These are phyloP conservation scores for Trichoderma atrobrunneum DNA, from an alignment of 2,329 filamentous ascomycete species.

Conservation along the genomic window DNA sequence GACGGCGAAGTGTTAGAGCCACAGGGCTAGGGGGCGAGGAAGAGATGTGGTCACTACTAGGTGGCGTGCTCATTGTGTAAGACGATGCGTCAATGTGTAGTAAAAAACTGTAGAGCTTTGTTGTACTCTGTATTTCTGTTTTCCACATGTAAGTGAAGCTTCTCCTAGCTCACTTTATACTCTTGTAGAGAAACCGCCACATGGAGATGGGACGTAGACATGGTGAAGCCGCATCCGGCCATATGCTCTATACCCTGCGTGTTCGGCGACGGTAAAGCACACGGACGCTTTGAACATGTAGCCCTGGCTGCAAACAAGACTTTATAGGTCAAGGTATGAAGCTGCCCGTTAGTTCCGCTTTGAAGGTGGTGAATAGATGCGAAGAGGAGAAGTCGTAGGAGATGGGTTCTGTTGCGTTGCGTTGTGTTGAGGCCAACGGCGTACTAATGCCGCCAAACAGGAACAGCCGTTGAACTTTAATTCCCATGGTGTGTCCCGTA, in stretches of 20 bases:
- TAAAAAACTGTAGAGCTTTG: background rate
- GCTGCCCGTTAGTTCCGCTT: background rate
- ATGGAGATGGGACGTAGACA: background rate
- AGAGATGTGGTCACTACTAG: background rate
- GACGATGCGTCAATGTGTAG: background rate
- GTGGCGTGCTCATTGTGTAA: background rate
- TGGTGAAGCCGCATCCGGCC: conserved; percentile 6
- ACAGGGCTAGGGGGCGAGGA: background rate
- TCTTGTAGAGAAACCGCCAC: background rate
- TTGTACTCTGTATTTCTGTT: background rate
- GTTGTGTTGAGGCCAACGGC: background rate
- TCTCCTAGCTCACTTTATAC: background rate
- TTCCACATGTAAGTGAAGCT: background rate
- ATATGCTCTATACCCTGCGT: background rate
- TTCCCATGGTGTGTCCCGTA: background rate
- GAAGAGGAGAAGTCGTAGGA: background rate
- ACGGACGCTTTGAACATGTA: background rate
- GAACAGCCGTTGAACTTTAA: background rate
- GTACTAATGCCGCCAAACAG: background rate
- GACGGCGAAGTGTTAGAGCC: conserved; percentile 21
- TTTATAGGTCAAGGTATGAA: rapidly evolving
- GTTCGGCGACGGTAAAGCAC: background rate
- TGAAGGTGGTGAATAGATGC: background rate
- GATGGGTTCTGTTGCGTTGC: background rate
- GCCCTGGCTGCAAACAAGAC: background rate